A percentile compares a stretch with the other conserved stretches of the same genome.
phyloP scores from a whole-genome alignment of 108 stramenopile genomes.

The Stephanodiscus triporus region DNA sequence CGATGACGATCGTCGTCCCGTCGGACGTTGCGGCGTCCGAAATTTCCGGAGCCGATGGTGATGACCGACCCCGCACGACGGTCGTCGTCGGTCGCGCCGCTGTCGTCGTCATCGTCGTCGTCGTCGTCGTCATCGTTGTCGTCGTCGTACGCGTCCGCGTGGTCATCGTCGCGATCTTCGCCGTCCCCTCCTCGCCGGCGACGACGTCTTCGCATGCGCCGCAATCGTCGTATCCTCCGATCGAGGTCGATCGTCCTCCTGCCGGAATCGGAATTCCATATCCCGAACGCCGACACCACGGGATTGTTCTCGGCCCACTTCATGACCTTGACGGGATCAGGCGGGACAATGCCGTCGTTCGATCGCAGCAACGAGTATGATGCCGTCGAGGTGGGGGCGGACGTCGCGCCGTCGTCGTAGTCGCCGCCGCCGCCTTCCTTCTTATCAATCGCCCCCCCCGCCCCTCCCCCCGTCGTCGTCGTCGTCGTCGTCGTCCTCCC shows the following conservation, averaged over 20 bases:
- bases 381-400: too few relatives aligned
- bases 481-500: not conserved
- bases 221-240: not conserved
- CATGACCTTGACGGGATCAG: slow-evolving; percentile 35
- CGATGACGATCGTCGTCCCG: not conserved
- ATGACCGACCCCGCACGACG: not conserved
- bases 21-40: not conserved
- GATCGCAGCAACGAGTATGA: too few relatives aligned
- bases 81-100: not conserved
- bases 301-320: slow-evolving; percentile 79
- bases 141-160: not conserved
- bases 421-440: too few relatives aligned
- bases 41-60: not conserved
- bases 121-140: slow-evolving; percentile 7
- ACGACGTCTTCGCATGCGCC: not conserved
- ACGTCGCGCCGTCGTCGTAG: too few relatives aligned
- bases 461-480: not conserved
- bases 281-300: slow-evolving; percentile 61
- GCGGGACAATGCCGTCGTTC: not conserved
- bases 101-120: slow-evolving; percentile 1
- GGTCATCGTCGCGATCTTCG: not conserved
- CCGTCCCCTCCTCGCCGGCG: too few relatives aligned
- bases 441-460: too few relatives aligned
- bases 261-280: slow-evolving; percentile 43
- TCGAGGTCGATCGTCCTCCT: slow-evolving; percentile 5